Evolutionary conservation across 768 basidiomycete genomes (phyloP).

Genomic region (Pulveroboletus sp.): DNA sequence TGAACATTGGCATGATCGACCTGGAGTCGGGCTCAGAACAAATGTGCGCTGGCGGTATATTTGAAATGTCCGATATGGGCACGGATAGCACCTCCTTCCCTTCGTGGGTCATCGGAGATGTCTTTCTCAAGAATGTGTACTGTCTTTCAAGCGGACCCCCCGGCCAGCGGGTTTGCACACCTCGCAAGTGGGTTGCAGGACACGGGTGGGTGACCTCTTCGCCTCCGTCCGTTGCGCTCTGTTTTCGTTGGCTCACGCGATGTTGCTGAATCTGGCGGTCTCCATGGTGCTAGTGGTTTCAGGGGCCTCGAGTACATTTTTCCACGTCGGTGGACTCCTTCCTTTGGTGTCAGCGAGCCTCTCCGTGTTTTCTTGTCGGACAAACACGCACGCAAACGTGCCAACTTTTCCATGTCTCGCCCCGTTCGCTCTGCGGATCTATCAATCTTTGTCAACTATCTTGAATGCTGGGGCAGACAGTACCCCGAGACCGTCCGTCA

Average conservation of each 20-base stretch:
- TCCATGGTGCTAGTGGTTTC: background rate
- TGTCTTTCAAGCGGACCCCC: constrained; percentile 15
- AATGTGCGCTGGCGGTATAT: constrained; percentile 61
- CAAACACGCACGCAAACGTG: background rate
- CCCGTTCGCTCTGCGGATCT: no score
- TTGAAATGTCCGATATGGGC: constrained; percentile 39
- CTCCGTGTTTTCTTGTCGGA: background rate
- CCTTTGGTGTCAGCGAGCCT: background rate
- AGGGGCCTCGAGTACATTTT: background rate
- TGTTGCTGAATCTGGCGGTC: background rate
- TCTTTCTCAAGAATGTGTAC: constrained; percentile 45
- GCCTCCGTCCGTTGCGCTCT: background rate
- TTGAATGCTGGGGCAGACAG: background rate
- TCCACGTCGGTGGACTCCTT: background rate
- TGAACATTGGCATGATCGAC: constrained; percentile 62
- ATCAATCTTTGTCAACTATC: no score
- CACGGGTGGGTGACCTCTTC: background rate
- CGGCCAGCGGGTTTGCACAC: constrained; percentile 19
- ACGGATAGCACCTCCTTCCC: constrained; percentile 30
- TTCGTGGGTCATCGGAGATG: constrained; percentile 62
- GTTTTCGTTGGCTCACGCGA: background rate
- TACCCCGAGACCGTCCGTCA: no score
- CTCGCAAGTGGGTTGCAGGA: constrained; percentile 4
- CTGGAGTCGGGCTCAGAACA: background rate
- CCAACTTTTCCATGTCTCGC: no score